A percentile compares a stretch with the other conserved stretches of the same genome.
Evolutionary conservation across 495 filamentous ascomycete species (phyloP).

Genomic region (Hypoxylon fragiforme): DNA sequence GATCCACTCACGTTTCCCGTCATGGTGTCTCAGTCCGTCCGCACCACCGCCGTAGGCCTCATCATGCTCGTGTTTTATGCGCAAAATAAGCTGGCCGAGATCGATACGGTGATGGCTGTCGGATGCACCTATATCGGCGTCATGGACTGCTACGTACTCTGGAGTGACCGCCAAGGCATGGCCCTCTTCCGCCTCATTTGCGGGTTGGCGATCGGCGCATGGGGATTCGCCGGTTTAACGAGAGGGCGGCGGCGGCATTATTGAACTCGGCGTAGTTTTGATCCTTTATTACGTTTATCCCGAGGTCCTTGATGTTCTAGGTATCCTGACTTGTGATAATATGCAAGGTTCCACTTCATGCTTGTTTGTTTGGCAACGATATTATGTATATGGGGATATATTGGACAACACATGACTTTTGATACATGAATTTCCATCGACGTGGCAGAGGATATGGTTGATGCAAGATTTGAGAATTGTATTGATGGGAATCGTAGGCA

Average conservation of each 20-base stretch:
- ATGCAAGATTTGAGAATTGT: too few relatives aligned
- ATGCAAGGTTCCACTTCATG: too few relatives aligned
- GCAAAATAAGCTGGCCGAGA: constrained; percentile 30
- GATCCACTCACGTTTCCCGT: constrained; percentile 33
- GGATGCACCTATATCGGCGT: constrained; percentile 37
- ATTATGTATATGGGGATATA: too few relatives aligned
- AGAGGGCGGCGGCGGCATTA: constrained; percentile 9
- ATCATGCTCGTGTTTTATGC: constrained; percentile 38
- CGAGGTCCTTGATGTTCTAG: too few relatives aligned
- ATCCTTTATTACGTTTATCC: too few relatives aligned
- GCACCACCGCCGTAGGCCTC: constrained; percentile 39
- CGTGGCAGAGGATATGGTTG: too few relatives aligned
- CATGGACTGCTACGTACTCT: constrained; percentile 41
- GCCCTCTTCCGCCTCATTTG: constrained; percentile 34
- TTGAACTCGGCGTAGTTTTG: too few relatives aligned
- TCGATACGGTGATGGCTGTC: constrained; percentile 42
- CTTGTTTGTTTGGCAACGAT: too few relatives aligned
- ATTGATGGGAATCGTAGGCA: too few relatives aligned
- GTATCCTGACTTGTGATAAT: too few relatives aligned
- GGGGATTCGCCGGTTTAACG: constrained; percentile 38
- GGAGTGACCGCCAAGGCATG: constrained; percentile 31
- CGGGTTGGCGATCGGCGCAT: constrained; percentile 30
- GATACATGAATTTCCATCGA: too few relatives aligned
- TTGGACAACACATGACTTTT: too few relatives aligned
- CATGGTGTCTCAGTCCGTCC: constrained; percentile 32